phyloP scores from a whole-genome alignment of 768 basidiomycete species.

The Guyanaporus albipodus region DNA sequence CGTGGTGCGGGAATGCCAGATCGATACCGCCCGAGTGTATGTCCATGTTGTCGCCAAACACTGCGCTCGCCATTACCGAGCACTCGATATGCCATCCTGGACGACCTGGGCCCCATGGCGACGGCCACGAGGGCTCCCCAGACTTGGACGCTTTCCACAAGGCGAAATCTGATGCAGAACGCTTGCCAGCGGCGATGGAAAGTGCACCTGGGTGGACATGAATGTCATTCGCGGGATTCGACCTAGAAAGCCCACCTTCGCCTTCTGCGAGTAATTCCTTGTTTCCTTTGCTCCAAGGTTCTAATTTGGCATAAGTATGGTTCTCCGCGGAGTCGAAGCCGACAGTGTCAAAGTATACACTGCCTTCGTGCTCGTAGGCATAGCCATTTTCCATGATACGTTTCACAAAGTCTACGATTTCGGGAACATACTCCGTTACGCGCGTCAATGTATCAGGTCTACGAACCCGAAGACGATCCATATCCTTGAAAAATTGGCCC shows the following conservation, averaged over 20 bases:
- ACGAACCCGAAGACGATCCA: slow-evolving; percentile 82
- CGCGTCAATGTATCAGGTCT: slow-evolving; percentile 89
- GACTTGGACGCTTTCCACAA: slow-evolving; percentile 97
- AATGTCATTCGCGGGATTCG: not conserved
- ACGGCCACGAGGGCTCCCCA: slow-evolving; percentile 95
- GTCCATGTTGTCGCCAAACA: slow-evolving; percentile 69
- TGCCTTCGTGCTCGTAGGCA: slow-evolving; percentile 66
- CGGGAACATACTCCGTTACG: slow-evolving; percentile 95
- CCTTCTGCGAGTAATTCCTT: slow-evolving; percentile 85
- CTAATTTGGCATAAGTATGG: slow-evolving; percentile 90
- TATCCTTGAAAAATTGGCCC: slow-evolving; percentile 83
- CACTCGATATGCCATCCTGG: slow-evolving; percentile 99
- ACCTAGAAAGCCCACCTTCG: slow-evolving; percentile 57
- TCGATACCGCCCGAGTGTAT: slow-evolving; percentile 98
- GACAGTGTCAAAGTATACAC: slow-evolving; percentile 87
- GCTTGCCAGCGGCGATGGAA: slow-evolving; percentile 55
- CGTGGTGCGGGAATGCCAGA: slow-evolving; percentile 98
- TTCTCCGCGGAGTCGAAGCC: slow-evolving; percentile 72
- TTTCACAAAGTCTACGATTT: slow-evolving; percentile 88
- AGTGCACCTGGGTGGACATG: slow-evolving; percentile 46
- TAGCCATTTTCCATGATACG: slow-evolving; percentile 84
- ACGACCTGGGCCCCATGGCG: slow-evolving; percentile 88
- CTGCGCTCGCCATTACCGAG: slow-evolving; percentile 93
- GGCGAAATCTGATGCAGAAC: slow-evolving; percentile 90
- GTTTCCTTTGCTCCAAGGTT: slow-evolving; percentile 96